Evolutionary conservation across 208 protist genomes (phyloP).

Genomic region (Leishmania turanica): DNA sequence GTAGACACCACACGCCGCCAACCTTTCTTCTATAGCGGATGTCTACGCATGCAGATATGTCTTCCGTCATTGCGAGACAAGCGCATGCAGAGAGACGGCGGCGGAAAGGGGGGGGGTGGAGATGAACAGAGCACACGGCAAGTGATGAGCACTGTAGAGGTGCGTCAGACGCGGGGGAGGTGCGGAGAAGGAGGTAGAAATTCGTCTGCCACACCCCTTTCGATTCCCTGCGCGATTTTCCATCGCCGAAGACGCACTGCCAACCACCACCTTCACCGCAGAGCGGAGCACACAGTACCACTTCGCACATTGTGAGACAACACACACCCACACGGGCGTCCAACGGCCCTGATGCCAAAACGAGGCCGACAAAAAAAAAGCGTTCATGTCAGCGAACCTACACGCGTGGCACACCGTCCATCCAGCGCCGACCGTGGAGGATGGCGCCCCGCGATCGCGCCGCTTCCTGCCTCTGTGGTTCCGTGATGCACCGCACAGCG

Average conservation of each 20-base stretch:
- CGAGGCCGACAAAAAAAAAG: background rate
- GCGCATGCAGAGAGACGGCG: no score
- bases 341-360: background rate
- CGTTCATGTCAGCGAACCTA: background rate
- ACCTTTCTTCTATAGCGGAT: background rate
- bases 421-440: background rate
- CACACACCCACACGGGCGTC: background rate
- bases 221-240: background rate
- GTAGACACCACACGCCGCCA: background rate
- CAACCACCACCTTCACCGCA: background rate
- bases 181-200: background rate
- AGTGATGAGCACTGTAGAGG: background rate
- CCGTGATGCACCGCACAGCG: background rate
- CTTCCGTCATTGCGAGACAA: no score
- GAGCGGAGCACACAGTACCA: background rate
- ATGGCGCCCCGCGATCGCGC: background rate
- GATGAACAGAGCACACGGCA: background rate
- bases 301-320: background rate
- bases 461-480: constrained; percentile 3
- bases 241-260: background rate
- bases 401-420: background rate
- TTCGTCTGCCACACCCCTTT: background rate
- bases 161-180: background rate
- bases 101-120: no score
- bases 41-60: background rate